These are phyloP conservation scores for Magnaporthiopsis rhizophila DNA, from an alignment of 2,329 filamentous ascomycete genomes.

Conservation along the genomic window DNA sequence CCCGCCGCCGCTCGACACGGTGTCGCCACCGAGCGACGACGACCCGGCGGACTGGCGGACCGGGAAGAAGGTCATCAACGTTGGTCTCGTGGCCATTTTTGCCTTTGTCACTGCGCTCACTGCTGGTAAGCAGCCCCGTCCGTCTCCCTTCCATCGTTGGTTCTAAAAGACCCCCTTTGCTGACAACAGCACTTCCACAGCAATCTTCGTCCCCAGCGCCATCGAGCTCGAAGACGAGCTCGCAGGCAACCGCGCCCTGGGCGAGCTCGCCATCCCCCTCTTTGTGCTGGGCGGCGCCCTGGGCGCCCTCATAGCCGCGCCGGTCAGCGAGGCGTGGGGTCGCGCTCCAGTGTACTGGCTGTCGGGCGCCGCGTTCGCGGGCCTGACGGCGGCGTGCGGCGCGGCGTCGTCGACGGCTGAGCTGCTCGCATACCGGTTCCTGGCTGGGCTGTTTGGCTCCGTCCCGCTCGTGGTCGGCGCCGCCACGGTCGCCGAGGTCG, in stretches of 20 bases:
- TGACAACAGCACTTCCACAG: not conserved
- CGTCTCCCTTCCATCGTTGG: too few relatives aligned
- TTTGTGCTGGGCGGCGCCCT: conserved; percentile 49
- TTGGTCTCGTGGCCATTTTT: not conserved
- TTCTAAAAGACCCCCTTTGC: too few relatives aligned
- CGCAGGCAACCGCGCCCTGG: conserved; percentile 31
- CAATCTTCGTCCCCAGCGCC: not conserved
- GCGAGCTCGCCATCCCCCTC: conserved; percentile 57
- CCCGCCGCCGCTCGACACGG: not conserved
- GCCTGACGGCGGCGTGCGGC: not conserved
- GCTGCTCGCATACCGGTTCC: conserved; percentile 51
- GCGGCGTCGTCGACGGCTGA: conserved; percentile 39
- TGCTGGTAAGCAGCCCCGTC: too few relatives aligned
- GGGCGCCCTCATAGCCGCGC: conserved; percentile 25
- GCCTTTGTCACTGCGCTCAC: not conserved
- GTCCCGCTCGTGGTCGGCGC: conserved; percentile 57
- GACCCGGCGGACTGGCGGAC: not conserved
- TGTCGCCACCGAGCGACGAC: not conserved
- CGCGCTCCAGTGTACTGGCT: conserved; percentile 22
- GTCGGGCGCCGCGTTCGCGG: not conserved
- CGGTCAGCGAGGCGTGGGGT: conserved; percentile 28
- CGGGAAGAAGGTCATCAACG: not conserved
- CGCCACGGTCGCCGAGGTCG: conserved; percentile 59
- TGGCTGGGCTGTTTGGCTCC: conserved; percentile 55
- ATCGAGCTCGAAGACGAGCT: not conserved